Conservation (phyloP, 78 protist genomes). For the Protostelium mycophagum region DNA sequence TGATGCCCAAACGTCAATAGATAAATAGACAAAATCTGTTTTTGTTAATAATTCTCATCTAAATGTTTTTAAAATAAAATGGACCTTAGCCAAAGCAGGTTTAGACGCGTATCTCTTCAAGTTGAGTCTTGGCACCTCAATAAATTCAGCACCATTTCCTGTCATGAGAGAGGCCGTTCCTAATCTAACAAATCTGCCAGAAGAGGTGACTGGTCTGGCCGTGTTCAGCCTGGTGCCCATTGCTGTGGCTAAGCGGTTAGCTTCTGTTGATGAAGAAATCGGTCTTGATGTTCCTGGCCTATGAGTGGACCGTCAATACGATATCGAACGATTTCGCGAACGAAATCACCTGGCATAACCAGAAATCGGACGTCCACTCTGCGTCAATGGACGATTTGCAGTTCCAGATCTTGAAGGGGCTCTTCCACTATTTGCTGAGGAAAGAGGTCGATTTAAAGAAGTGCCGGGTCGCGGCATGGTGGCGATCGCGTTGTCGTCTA, state of each 20-base stretch:
- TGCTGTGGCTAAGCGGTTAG: constrained; percentile 2
- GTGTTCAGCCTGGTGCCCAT: not conserved
- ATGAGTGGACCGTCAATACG: too few species aligned
- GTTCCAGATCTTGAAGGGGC: not conserved
- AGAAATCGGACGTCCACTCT: constrained; percentile 66
- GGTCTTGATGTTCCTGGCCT: constrained; percentile 75
- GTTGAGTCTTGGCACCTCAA: constrained; percentile 54
- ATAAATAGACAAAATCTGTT: not conserved
- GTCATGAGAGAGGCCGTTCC: constrained; percentile 75
- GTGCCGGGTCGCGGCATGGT: constrained; percentile 62
- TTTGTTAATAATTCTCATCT: not conserved
- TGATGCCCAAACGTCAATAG: not conserved
- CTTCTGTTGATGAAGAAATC: not conserved
- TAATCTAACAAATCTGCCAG: constrained; percentile 46
- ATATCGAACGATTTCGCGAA: too few species aligned
- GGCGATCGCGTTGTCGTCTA: constrained; percentile 64
- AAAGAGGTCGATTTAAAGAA: constrained; percentile 26
- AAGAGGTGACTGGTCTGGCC: constrained; percentile 16
- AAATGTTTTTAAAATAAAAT: not conserved
- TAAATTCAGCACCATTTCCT: constrained; percentile 50
- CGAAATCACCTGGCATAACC: too few species aligned
- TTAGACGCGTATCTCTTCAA: constrained; percentile 60
- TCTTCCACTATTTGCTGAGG: not conserved
- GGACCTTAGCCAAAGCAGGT: constrained; percentile 62
- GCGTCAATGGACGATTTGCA: constrained; percentile 57